Evolutionary conservation across 345 rosid species (phyloP), one percentile per base, ranked within the genome.

Genomic region (Limnanthes douglasii): DNA sequence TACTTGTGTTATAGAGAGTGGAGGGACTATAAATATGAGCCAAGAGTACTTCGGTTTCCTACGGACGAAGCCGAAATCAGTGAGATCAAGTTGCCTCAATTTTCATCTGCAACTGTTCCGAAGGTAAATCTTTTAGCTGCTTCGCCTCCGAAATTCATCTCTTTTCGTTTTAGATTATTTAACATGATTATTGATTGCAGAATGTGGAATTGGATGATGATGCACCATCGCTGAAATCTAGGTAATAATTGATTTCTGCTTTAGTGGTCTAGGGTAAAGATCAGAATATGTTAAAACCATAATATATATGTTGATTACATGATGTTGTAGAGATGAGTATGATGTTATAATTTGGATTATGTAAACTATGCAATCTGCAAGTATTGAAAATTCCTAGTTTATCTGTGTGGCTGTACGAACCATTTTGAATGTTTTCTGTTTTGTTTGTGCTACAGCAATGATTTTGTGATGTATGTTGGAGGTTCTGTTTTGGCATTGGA

Each of bases 401-500:
- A n/a, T n/a, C n/a, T n/a, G n/a, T n/a, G n/a, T n/a, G n/a, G n/a
- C n/a, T n/a, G n/a, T n/a, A n/a, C n/a, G n/a, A n/a, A n/a, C n/a
- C n/a, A n/a, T n/a, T n/a, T n/a, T n/a, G n/a, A n/a, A n/a, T n/a
- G n/a, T n/a, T n/a, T n/a, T n/a, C n/a, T n/a, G n/a, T n/a, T n/a
- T n/a, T 13, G 19, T 21, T 48, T 43, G 21, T 31, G 43, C 26
- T 63, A 64, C 92, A 74, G 98, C 63, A 72, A 70, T 35, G 98
- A 84, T 45, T 80, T 77, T 47, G 59, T 84, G 25, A 65, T 80
- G 72, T 59, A 70, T 37, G 78, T 71, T 51, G 94, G 98, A 45
- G 98, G 96, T 24, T 64, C 92, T 32, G 77, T 77, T 61, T 90
- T 82, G 96, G 84, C 75, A 34, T 39, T 90, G 58, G 94, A 90